These are phyloP conservation scores for Penicillium sp. DNA, from an alignment of 2,329 filamentous ascomycete genomes.

Conservation along the genomic window DNA sequence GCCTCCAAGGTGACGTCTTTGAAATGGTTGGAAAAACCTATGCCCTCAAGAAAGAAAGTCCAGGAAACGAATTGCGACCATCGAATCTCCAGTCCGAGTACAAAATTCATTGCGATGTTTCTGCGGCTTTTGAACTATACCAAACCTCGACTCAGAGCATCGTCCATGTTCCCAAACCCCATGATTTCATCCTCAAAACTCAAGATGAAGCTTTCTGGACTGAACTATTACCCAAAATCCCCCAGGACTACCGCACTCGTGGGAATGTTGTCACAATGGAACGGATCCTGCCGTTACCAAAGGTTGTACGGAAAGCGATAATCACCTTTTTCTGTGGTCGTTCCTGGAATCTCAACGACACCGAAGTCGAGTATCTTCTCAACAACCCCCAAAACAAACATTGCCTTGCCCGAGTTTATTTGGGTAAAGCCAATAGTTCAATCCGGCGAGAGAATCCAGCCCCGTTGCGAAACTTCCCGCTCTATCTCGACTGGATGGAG, in stretches of 20 bases:
- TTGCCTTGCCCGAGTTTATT: conserved; percentile 12
- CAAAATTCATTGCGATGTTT: conserved; percentile 4
- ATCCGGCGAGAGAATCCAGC: background rate
- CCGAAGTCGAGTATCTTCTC: background rate
- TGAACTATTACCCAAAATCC: conserved; percentile 5
- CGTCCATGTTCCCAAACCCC: conserved; percentile 3
- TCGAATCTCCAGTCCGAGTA: conserved; percentile 12
- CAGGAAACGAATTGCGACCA: conserved; percentile 7
- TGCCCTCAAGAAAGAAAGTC: conserved; percentile 12
- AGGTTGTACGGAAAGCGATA: conserved; percentile 7
- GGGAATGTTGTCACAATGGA: conserved; percentile 9
- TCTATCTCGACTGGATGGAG: conserved; percentile 9
- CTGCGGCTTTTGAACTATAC: conserved; percentile 5
- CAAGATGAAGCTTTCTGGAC: conserved; percentile 3
- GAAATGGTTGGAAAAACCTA: conserved; percentile 7
- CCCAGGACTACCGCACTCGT: conserved; percentile 1
- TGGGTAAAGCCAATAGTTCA: background rate
- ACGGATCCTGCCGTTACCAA: conserved; percentile 13
- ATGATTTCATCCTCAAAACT: conserved; percentile 1
- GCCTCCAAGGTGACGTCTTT: conserved; percentile 14
- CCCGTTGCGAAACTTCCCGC: conserved; percentile 11
- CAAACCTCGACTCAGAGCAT: background rate
- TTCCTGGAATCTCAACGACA: background rate
- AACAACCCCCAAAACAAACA: conserved; percentile 10
- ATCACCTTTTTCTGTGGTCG: conserved; percentile 1